phyloP scores from a whole-genome alignment of 495 filamentous ascomycete species.

The Neurospora sp. region DNA sequence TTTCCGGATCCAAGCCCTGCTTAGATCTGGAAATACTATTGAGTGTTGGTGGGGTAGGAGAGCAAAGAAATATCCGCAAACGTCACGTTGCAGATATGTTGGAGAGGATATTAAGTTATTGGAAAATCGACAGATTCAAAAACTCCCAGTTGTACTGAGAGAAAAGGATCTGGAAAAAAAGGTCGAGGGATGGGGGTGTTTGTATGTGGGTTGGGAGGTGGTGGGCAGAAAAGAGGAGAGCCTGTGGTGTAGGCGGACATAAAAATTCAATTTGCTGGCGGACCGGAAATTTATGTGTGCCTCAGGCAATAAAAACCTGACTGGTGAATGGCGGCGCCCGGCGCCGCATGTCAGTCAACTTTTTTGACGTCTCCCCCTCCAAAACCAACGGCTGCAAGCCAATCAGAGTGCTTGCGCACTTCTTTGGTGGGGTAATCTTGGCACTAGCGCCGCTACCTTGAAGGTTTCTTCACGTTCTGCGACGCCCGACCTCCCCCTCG shows the following conservation, averaged over 20 bases:
- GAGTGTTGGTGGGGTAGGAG: conserved; percentile 34
- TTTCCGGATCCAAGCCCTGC: conserved; percentile 63
- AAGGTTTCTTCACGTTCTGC: neutral
- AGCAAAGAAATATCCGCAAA: conserved; percentile 31
- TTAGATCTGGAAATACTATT: conserved; percentile 43
- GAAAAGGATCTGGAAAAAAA: conserved; percentile 27
- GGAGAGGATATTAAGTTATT: conserved; percentile 28
- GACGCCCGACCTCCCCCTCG: too few species aligned
- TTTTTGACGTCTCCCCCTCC: conserved; percentile 4
- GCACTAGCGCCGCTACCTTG: neutral
- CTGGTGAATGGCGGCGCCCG: neutral
- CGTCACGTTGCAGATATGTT: conserved; percentile 24
- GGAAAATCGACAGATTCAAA: conserved; percentile 31
- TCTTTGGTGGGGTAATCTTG: conserved; percentile 11
- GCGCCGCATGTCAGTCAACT: neutral
- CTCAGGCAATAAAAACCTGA: conserved; percentile 17
- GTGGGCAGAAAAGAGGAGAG: conserved; percentile 23
- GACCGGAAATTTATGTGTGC: conserved; percentile 16
- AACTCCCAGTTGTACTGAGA: conserved; percentile 32
- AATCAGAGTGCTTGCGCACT: neutral
- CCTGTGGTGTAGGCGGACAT: conserved; percentile 7
- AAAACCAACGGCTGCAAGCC: conserved; percentile 5
- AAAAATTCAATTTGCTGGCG: conserved; percentile 20
- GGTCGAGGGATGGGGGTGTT: conserved; percentile 15
- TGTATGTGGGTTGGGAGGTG: conserved; percentile 19